Conservation (phyloP, 2,329 filamentous ascomycete species). For the Tolypocladium tundrense region DNA sequence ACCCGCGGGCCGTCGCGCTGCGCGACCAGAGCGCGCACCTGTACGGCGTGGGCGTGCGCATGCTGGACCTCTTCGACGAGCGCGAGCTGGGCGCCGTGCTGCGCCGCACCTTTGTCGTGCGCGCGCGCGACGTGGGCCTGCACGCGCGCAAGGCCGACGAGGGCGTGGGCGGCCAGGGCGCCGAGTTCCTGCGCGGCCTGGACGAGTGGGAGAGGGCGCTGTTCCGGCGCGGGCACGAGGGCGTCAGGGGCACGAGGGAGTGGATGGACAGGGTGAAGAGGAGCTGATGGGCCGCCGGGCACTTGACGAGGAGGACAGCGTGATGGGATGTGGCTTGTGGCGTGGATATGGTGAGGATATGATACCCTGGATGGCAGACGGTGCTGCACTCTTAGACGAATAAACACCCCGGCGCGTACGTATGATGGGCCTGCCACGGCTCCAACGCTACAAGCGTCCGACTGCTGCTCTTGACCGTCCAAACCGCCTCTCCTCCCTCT, state of each 20-base stretch:
- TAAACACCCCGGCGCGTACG: neutral
- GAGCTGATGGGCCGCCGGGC: slow-evolving; percentile 11
- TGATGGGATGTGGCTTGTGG: neutral
- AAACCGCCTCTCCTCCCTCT: neutral
- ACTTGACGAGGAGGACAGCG: neutral
- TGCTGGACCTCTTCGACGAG: slow-evolving; percentile 87
- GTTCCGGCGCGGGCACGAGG: slow-evolving; percentile 66
- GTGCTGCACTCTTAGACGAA: neutral
- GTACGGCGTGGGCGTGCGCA: slow-evolving; percentile 73
- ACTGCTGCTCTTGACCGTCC: neutral
- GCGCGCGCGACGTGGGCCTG: slow-evolving; percentile 75
- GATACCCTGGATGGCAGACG: neutral
- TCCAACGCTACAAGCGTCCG: neutral
- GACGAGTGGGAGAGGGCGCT: slow-evolving; percentile 81
- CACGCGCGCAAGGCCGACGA: slow-evolving; percentile 80
- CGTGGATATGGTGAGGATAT: neutral
- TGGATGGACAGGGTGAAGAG: slow-evolving; percentile 54
- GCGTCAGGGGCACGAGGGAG: slow-evolving; percentile 56
- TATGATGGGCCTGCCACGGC: neutral
- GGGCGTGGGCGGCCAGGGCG: slow-evolving; percentile 44
- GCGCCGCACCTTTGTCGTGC: slow-evolving; percentile 66
- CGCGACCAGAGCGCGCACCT: slow-evolving; percentile 78
- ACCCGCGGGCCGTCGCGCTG: slow-evolving; percentile 75
- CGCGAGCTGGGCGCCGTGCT: slow-evolving; percentile 63
- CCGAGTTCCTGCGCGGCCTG: slow-evolving; percentile 77